phyloP scores from a whole-genome alignment of 345 rosid species.

The Syzygium aromaticum region DNA sequence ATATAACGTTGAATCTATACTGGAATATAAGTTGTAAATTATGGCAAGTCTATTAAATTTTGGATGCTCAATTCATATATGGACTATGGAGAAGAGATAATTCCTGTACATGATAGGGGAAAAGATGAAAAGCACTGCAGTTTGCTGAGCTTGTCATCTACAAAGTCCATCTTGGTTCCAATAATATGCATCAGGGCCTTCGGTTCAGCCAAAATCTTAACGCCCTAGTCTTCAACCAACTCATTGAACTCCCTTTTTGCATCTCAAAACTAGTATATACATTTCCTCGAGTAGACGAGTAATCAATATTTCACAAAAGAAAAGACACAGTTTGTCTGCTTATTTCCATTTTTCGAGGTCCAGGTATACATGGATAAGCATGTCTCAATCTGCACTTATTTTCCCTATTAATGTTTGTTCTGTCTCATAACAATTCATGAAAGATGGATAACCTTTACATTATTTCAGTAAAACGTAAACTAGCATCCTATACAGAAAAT shows the following conservation, averaged over 20 bases:
- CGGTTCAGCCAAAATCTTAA: constrained; percentile 70
- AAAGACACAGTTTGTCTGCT: not conserved
- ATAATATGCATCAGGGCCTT: constrained; percentile 86
- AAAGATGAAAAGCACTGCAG: not conserved
- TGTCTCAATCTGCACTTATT: not conserved
- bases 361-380: not conserved
- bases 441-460: not conserved
- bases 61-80: not conserved
- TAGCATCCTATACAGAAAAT: not conserved
- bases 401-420: not conserved
- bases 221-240: constrained; percentile 72
- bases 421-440: not conserved
- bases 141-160: constrained; percentile 81
- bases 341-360: not conserved
- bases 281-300: not conserved
- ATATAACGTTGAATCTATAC: not conserved
- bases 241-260: constrained; percentile 79
- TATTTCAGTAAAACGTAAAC: not conserved
- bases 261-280: constrained; percentile 22
- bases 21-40: not conserved
- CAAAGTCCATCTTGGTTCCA: constrained; percentile 86
- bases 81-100: not conserved
- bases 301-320: not conserved
- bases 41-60: not conserved
- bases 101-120: not conserved